Percentiles rank a stretch among this genome's conserved stretches.
phyloP scores from a whole-genome alignment of 1,284 basidiomycete species.

The Cryptococcus sp. region DNA sequence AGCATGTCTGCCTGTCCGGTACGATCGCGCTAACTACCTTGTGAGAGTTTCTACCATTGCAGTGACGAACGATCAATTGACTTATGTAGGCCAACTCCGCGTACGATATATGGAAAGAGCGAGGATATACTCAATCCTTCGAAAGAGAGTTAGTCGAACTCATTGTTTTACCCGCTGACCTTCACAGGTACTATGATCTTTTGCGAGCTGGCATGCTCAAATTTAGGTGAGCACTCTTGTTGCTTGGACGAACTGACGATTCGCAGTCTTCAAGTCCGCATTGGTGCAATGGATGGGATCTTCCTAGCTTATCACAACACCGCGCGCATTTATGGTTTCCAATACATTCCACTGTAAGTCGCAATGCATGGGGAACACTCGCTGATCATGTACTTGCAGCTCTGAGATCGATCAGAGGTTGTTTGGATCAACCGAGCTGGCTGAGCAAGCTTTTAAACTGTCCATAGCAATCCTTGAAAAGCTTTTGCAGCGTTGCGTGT shows the following conservation, averaged over 20 bases:
- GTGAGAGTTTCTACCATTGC: constrained; percentile 52
- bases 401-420: constrained; percentile 83
- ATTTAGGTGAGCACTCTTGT: constrained; percentile 65
- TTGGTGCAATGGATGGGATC: constrained; percentile 96
- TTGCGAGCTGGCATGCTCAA: constrained; percentile 92
- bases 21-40: constrained; percentile 82
- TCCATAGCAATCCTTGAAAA: constrained; percentile 73
- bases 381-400: constrained; percentile 13
- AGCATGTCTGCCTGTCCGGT: constrained; percentile 78
- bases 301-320: constrained; percentile 96
- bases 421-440: constrained; percentile 66
- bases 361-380: background rate
- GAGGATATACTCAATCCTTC: constrained; percentile 71
- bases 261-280: constrained; percentile 84
- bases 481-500: constrained; percentile 64
- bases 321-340: constrained; percentile 84
- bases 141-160: constrained; percentile 64
- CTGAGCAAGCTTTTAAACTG: constrained; percentile 74
- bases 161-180: constrained; percentile 1
- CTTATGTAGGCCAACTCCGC: constrained; percentile 60
- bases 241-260: background rate
- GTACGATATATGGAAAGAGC: constrained; percentile 66
- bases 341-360: constrained; percentile 73
- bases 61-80: background rate
- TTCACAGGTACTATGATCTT: constrained; percentile 72